Conservation (phyloP, 139 green algal species). For the Pseudopediastrum boryanum region DNA sequence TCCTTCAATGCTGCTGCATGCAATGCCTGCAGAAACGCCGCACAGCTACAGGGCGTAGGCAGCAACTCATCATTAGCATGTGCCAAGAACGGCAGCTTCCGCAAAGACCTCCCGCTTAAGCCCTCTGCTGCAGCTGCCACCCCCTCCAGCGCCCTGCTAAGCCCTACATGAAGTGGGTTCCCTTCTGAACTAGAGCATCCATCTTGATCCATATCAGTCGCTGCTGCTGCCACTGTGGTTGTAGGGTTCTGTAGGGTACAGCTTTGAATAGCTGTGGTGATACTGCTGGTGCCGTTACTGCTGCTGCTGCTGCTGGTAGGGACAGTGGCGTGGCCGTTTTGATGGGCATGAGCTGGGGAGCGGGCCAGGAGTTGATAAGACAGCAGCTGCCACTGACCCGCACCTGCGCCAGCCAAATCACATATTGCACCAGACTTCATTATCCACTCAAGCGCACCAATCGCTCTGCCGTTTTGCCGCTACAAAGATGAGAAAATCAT, state of each 20-base stretch:
- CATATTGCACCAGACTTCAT: too few species aligned
- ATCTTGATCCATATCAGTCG: too few species aligned
- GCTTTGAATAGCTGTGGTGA: too few species aligned
- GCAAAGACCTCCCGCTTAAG: slow-evolving; percentile 70
- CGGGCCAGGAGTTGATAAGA: too few species aligned
- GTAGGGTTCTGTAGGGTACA: not conserved
- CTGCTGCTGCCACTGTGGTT: slow-evolving; percentile 7
- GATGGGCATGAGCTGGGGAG: too few species aligned
- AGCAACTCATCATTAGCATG: slow-evolving; percentile 47
- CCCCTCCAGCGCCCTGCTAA: slow-evolving; percentile 46
- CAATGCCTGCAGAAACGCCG: slow-evolving; percentile 22
- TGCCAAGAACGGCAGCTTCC: slow-evolving; percentile 86
- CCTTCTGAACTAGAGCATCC: not conserved
- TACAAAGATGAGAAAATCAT: too few species aligned
- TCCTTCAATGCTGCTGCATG: slow-evolving; percentile 26
- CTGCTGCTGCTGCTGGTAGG: not conserved
- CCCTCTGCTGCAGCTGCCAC: slow-evolving; percentile 63
- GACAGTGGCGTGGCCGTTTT: too few species aligned
- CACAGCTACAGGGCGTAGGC: slow-evolving; percentile 13
- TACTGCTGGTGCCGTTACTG: not conserved
- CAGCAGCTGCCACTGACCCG: too few species aligned
- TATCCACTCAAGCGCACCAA: too few species aligned
- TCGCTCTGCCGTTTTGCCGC: too few species aligned
- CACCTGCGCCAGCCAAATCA: too few species aligned
- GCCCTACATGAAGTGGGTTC: not conserved